A percentile compares a stretch with the other conserved stretches of the same genome.
Conservation (phyloP, 2,329 filamentous ascomycete species). For the Hymenoscyphus occultus region DNA sequence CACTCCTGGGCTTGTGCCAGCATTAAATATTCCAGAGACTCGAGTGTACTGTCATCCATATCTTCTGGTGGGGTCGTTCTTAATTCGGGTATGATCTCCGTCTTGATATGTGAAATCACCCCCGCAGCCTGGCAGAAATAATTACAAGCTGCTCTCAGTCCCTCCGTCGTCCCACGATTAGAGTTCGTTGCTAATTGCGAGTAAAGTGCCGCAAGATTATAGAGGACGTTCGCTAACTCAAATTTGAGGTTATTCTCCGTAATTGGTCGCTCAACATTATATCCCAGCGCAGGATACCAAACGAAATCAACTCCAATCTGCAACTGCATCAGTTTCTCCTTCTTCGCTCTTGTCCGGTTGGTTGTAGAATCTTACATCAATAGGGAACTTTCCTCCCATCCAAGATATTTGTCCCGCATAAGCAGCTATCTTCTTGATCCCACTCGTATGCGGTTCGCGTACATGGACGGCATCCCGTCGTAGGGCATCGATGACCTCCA, state of each 20-base stretch:
- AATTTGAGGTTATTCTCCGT: slow-evolving; percentile 67
- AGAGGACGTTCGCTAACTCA: slow-evolving; percentile 89
- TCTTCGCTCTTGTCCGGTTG: slow-evolving; percentile 25
- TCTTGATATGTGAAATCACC: slow-evolving; percentile 74
- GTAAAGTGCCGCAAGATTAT: slow-evolving; percentile 90
- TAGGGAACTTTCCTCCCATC: slow-evolving; percentile 92
- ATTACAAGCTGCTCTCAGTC: slow-evolving; percentile 82
- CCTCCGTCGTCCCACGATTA: slow-evolving; percentile 74
- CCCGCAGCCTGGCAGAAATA: slow-evolving; percentile 88
- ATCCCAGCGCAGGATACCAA: slow-evolving; percentile 92
- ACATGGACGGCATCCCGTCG: slow-evolving; percentile 85
- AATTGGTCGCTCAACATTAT: slow-evolving; percentile 74
- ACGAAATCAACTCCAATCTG: slow-evolving; percentile 92
- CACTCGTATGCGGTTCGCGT: slow-evolving; percentile 81
- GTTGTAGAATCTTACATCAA: slow-evolving; percentile 60
- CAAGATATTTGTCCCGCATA: slow-evolving; percentile 93
- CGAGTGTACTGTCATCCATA: slow-evolving; percentile 86
- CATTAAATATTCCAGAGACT: slow-evolving; percentile 77
- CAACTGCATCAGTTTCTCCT: slow-evolving; percentile 18
- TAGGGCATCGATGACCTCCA: slow-evolving; percentile 79
- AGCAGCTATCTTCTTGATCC: slow-evolving; percentile 80
- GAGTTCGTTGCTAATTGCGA: slow-evolving; percentile 83
- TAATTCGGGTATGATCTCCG: slow-evolving; percentile 75
- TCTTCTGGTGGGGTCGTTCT: slow-evolving; percentile 85
- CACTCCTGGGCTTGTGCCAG: slow-evolving; percentile 95